These are phyloP conservation scores for Bryum argenteum DNA, from an alignment of 225 moss, liverwort and hornwort species.

Conservation along the genomic window DNA sequence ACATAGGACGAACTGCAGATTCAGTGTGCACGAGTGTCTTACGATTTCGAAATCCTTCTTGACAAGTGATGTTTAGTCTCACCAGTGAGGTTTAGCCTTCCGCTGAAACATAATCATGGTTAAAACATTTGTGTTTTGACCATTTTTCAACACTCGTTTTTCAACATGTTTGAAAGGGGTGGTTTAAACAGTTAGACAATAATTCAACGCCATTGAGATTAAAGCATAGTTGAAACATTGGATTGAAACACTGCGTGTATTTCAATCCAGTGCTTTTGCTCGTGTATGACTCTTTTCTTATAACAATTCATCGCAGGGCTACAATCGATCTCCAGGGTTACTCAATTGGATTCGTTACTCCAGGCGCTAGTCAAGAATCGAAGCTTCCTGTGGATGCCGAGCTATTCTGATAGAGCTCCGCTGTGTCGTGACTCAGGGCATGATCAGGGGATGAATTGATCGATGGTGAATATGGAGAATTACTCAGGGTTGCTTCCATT, in stretches of 20 bases:
- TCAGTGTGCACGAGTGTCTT: neutral
- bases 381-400: too few species aligned
- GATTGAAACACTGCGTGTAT: too few species aligned
- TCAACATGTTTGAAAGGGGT: too few species aligned
- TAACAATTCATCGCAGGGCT: neutral
- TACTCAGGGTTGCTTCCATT: constrained; percentile 48
- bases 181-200: too few species aligned
- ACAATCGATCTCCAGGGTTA: neutral
- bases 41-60: neutral
- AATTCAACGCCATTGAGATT: too few species aligned
- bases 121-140: too few species aligned
- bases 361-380: neutral
- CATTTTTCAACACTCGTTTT: too few species aligned
- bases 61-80: neutral
- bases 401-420: neutral
- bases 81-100: neutral
- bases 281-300: neutral
- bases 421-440: neutral
- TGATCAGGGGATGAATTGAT: neutral
- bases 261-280: too few species aligned
- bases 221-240: too few species aligned
- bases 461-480: constrained; percentile 27
- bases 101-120: too few species aligned
- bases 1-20: too few species aligned
- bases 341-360: neutral